Evolutionary conservation across 495 filamentous ascomycete genomes (phyloP), one percentile per base, ranked within the genome.

Genomic region (Mycothermus thermophilus): DNA sequence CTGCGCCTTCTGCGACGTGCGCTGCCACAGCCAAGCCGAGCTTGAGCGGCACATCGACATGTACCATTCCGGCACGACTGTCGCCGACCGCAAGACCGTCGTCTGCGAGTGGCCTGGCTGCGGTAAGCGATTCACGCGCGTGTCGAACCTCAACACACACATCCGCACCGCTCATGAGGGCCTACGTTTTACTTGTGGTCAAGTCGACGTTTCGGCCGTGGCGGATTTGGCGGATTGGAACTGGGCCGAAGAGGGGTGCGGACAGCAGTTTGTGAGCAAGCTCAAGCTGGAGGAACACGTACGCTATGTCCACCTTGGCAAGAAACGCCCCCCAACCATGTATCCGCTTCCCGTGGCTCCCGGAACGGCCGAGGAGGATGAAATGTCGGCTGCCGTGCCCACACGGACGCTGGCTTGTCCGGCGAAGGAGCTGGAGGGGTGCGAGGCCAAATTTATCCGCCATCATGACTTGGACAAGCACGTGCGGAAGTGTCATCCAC

Each of bases 261-360:
- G 75, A 0, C 66, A 70, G 32, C 62, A 62, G 12, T 86, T 84
- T 41, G 60, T 63, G 16, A 75, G 74, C 39, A 87, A 85, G 51
- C 59, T 67, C n/a, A 74, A 69, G 31, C 63, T 94, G 0, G 80
- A 86, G 56, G 79, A 84, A 30, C 86, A 94, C 43, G 66, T 92
- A 25, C 75, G 81, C 14, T 82, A 72, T 8, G 58, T 76, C 0
- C 86, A 94, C 52, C 48, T 90, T 23, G 74, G 75, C 3, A 60
- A 74, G 22, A 52, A 60, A 15, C 53, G 64, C 27, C 61, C 60
- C 16, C 59, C 59, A 20, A 41, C 48, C 28, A 39, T 47, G 15
- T 58, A 59, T 18, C 9, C 59, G 48, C 31, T 58, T 54, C 30
- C 54, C 35, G 38, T 41, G 15, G 32, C 38, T 8, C 17, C 38